Conservation (phyloP, 2,329 filamentous ascomycete species). For the Pestalotiopsis sp. region DNA sequence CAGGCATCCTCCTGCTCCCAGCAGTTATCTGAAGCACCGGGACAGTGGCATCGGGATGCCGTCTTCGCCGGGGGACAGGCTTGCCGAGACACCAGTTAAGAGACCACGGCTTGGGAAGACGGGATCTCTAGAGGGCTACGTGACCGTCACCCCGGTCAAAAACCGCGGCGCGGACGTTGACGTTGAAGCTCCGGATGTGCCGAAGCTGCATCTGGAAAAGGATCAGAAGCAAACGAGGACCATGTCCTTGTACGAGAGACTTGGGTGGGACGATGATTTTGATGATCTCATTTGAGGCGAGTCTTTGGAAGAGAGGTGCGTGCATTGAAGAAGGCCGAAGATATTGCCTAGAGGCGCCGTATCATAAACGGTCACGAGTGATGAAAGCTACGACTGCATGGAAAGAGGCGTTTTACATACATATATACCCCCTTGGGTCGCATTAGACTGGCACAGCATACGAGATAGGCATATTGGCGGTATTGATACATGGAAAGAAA, state of each 20-base stretch:
- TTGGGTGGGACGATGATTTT: conserved; percentile 62
- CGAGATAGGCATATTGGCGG: background rate
- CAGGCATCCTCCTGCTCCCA: conserved; percentile 21
- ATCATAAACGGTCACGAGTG: conserved; percentile 10
- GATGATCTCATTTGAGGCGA: conserved; percentile 35
- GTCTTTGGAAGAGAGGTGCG: background rate
- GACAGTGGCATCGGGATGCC: conserved; percentile 33
- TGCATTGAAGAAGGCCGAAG: background rate
- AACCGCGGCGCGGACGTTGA: conserved; percentile 12
- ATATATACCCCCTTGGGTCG: background rate
- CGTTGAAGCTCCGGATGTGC: conserved; percentile 1
- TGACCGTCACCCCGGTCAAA: conserved; percentile 28
- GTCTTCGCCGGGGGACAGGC: conserved; percentile 28
- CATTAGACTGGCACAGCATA: background rate
- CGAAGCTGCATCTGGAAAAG: conserved; percentile 17
- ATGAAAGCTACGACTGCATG: conserved; percentile 13
- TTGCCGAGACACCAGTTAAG: conserved; percentile 41
- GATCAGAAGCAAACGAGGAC: conserved; percentile 25
- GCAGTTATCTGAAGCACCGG: conserved; percentile 19
- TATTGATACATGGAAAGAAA: background rate
- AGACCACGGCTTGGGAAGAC: conserved; percentile 11
- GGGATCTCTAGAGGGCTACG: conserved; percentile 22
- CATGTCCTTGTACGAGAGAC: conserved; percentile 53
- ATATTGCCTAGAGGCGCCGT: background rate
- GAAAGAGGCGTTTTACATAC: background rate